Evolutionary conservation across 106 monocot genomes (phyloP), one percentile per base, ranked within the genome.

Genomic region (Dendrobium officinale): DNA sequence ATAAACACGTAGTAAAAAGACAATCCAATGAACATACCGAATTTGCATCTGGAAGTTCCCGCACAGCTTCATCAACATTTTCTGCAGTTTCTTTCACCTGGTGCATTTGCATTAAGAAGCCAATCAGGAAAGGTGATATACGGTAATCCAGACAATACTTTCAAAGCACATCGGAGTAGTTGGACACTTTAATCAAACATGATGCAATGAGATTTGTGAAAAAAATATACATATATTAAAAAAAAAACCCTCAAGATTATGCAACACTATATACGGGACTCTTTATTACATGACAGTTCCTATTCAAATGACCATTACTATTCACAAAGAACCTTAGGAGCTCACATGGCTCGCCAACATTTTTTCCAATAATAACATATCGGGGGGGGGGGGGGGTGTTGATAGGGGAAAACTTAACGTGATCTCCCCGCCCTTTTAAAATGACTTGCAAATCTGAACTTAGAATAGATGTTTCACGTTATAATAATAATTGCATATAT

Each of bases 31-130:
- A 24, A 10, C 45, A 85, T 86, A 98, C 98, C 92, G 86, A 84
- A 85, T 98, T 95, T 79, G 91, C 92, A 90, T 98, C 98, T 37
- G 98, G 98, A 83, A 98, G 92, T 79, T 98, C 98, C 79, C 90
- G 91, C 42, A 90, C 92, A 83, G 98, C 98, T 82, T 95, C 92
- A 90, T 91, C 91, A 82, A 98, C 84, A 83, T 94, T 91, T 74
- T 88, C 92, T 84, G 98, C 98, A 64, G 98, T 98, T 88, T 98
- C 89, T 88, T 92, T 98, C 75, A 95, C 95, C 98, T 98, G 86
- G 86, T 81, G 74, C 41, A 24, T 55, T 56, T 27, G 42, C 27
- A 75, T 2, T 74, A 43, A 70, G 11, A 40, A 58, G 42, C 20
- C 43, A 9, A 49, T 26, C 76, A 76, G 49, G 51, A 76, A 42